phyloP scores from a whole-genome alignment of 768 basidiomycete species.

The Coprinopsis sp. region DNA sequence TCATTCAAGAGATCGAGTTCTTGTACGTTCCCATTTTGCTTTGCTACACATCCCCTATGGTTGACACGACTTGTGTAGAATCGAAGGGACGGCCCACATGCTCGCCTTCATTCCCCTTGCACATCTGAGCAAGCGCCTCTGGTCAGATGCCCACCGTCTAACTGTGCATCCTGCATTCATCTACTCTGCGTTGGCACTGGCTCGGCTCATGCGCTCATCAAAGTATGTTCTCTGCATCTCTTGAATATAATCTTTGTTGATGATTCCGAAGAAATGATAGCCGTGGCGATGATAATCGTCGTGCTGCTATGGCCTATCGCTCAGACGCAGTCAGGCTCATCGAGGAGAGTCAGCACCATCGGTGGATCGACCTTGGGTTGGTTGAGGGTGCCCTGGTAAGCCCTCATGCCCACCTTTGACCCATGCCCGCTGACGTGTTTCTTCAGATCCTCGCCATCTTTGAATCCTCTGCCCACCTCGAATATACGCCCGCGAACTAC shows the following conservation, averaged over 20 bases:
- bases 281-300: slow-evolving; percentile 53
- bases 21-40: slow-evolving; percentile 16
- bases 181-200: slow-evolving; percentile 63
- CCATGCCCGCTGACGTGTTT: not conserved
- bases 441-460: slow-evolving; percentile 71
- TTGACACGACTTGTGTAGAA: slow-evolving; percentile 35
- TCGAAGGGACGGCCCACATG: slow-evolving; percentile 58
- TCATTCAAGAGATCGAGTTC: slow-evolving; percentile 25
- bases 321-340: not conserved
- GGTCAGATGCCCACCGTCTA: slow-evolving; percentile 45
- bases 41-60: too few species aligned
- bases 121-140: slow-evolving; percentile 49
- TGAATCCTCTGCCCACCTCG: slow-evolving; percentile 70
- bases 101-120: slow-evolving; percentile 64
- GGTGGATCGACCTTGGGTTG: slow-evolving; percentile 56
- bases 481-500: slow-evolving; percentile 52
- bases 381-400: slow-evolving; percentile 69
- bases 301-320: slow-evolving; percentile 16
- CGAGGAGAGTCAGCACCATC: slow-evolving; percentile 6
- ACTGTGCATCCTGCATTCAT: slow-evolving; percentile 70
- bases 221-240: too few species aligned
- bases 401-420: not conserved
- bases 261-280: too few species aligned
- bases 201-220: slow-evolving; percentile 70
- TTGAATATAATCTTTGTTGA: too few species aligned